These are phyloP conservation scores for Serendipita vermifera DNA, from an alignment of 768 basidiomycete species.

Conservation along the genomic window DNA sequence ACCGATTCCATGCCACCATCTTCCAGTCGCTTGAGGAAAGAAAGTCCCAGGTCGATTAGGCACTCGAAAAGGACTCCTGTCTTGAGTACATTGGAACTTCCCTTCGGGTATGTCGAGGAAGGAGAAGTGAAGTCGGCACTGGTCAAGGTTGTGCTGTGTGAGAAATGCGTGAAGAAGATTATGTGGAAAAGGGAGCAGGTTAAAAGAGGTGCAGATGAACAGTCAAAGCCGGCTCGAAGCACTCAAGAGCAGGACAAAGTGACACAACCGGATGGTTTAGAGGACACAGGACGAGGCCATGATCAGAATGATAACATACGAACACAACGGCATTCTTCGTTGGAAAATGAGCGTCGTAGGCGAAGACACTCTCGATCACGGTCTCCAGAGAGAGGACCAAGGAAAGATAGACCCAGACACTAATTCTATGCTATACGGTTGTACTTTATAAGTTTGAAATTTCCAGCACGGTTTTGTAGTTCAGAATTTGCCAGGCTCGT, in stretches of 20 bases:
- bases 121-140: constrained; percentile 62
- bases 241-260: not conserved
- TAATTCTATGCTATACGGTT: no score
- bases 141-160: constrained; percentile 84
- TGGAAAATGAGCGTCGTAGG: no score
- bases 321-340: no score
- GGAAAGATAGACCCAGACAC: no score
- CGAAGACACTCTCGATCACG: no score
- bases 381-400: no score
- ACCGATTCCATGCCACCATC: not conserved
- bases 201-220: constrained; percentile 19
- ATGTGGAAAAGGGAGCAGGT: constrained; percentile 72
- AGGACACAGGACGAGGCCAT: not conserved
- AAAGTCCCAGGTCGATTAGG: constrained; percentile 13
- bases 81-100: constrained; percentile 73
- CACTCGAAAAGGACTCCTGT: constrained; percentile 17
- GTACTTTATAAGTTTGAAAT: no score
- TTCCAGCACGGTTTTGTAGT: no score
- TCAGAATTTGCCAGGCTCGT: no score
- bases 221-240: not conserved
- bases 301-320: no score
- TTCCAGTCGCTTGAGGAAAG: not conserved
- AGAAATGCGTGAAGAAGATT: constrained; percentile 66
- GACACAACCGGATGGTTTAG: not conserved
- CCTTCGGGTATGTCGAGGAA: constrained; percentile 76